Evolutionary conservation across 495 filamentous ascomycete genomes (phyloP), one percentile per base, ranked within the genome.

Genomic region (Zalerion maritima): DNA sequence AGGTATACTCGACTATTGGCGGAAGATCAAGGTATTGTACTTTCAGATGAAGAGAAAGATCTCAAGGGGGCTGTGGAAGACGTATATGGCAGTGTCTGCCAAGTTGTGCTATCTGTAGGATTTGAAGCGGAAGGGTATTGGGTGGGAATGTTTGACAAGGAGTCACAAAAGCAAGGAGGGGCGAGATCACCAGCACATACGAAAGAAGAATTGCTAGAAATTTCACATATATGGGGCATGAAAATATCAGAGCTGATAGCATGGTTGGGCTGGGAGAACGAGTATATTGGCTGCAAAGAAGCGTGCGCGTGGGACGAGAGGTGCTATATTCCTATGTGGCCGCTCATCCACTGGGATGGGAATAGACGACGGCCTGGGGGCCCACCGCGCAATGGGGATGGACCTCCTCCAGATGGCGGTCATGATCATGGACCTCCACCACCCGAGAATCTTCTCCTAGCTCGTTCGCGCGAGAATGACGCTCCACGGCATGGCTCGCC

Each of bases 281-380:
- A 50, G 30, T 47, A 44, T 36, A 31, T 36, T 10, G 28, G 34
- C 13, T 49, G 47, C 27, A 31, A 28, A 6, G 32, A 39, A 24
- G 28, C 36, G n/a, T 55, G 48, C 30, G 42, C 25, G 5, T 40
- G 37, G 40, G 34, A 50, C 35, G 42, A 49, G 26, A 37, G 37
- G 5, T 52, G 48, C 29, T 55, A 40, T 27, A 48, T 55, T 20
- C 51, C 51, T 3, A 55, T 55, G 51, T 55, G 51, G 51, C 51
- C 51, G 0, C 22, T 49, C 5, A 37, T 43, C 32, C 11, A 16
- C 11, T 29, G 15, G 13, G 13, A 24, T 21, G 6, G 26, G 33
- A n/a, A 24, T 11, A 21, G 21, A n/a, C 6, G 26, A 14, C 4
- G 25, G 1, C 35, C 33, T 17, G n/a, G 35, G 14, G 24, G 31